Percentiles rank a stretch among this genome's conserved stretches.
phyloP scores from a whole-genome alignment of 1,139 yeast species.

The Saccharomyces hybrid region DNA sequence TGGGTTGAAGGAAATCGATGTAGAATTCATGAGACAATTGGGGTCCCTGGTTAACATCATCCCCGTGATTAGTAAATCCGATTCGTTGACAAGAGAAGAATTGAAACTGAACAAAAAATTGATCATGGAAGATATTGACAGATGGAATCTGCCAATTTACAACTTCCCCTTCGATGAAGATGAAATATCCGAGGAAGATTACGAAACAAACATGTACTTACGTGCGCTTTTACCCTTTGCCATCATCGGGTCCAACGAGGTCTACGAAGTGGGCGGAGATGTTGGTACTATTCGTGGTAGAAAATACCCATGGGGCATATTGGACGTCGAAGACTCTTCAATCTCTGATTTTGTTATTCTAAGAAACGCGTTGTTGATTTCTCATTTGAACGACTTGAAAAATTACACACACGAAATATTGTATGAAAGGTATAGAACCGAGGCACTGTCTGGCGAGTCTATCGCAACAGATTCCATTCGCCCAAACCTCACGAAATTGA shows the following conservation, averaged over 20 bases:
- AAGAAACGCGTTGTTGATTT: constrained; percentile 75
- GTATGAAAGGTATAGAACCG: constrained; percentile 90
- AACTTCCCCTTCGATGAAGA: constrained; percentile 65
- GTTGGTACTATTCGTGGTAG: constrained; percentile 70
- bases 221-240: constrained; percentile 82
- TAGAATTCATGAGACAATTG: constrained; percentile 68
- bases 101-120: constrained; percentile 56
- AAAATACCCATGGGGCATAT: constrained; percentile 90
- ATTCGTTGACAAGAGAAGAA: constrained; percentile 74
- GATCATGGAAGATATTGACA: constrained; percentile 65
- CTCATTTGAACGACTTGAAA: constrained; percentile 90
- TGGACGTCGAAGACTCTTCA: constrained; percentile 80
- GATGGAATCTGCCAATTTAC: constrained; percentile 74
- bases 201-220: constrained; percentile 72
- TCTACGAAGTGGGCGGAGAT: constrained; percentile 43
- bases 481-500: neutral
- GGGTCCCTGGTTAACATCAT: constrained; percentile 79
- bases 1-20: constrained; percentile 67
- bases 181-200: constrained; percentile 62
- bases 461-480: neutral
- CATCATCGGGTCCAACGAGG: constrained; percentile 66
- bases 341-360: constrained; percentile 79
- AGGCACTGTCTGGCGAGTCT: constrained; percentile 56
- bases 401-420: constrained; percentile 88
- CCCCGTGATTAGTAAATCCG: constrained; percentile 84